A percentile compares a stretch with the other conserved stretches of the same genome.
These are phyloP conservation scores for Bolboschoenoplectus hybrid DNA, from an alignment of 202 grass and related monocot genomes.

Conservation along the genomic window DNA sequence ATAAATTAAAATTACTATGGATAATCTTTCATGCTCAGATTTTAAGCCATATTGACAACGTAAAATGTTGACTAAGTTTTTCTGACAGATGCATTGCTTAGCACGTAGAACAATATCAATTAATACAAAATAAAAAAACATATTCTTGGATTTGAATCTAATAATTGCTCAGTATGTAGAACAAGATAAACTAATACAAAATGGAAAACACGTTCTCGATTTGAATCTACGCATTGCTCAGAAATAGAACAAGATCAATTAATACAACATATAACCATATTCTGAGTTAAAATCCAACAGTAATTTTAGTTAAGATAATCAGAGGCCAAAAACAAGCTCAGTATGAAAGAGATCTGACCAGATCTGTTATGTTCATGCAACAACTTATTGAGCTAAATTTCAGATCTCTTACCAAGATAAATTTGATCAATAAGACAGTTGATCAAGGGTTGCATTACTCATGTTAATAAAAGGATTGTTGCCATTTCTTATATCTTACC, in stretches of 20 bases:
- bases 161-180: not conserved
- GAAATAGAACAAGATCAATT: not conserved
- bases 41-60: not conserved
- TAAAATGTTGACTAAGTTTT: not conserved
- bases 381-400: not conserved
- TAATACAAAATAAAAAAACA: not conserved
- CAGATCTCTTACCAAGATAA: not conserved
- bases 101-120: not conserved
- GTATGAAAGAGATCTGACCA: not conserved
- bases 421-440: not conserved
- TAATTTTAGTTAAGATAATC: not conserved
- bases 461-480: not conserved
- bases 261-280: conserved; percentile 9
- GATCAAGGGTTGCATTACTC: not conserved
- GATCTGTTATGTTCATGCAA: not conserved
- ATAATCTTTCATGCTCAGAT: not conserved
- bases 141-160: not conserved
- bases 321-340: not conserved
- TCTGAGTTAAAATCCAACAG: not conserved
- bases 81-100: not conserved
- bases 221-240: not conserved
- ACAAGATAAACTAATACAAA: not conserved
- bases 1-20: not conserved
- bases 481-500: not conserved
- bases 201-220: not conserved